These are phyloP conservation scores for Leucaena leucocephala DNA, from an alignment of 306 rosid species.

Conservation along the genomic window DNA sequence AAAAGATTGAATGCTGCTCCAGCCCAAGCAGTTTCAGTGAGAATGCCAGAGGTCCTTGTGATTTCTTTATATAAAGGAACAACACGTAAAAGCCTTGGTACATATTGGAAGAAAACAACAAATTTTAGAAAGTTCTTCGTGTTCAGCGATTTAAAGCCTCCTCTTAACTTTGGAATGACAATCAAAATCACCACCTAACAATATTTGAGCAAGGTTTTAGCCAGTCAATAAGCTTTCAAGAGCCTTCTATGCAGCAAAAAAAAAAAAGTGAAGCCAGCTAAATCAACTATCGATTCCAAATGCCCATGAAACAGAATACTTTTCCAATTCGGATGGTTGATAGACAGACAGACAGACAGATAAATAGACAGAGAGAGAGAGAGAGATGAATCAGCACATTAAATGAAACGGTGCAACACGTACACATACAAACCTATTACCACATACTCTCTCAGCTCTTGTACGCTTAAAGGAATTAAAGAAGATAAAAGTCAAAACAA, in stretches of 20 bases:
- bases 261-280: not conserved
- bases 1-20: constrained; percentile 82
- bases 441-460: not conserved
- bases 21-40: constrained; percentile 93
- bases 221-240: constrained; percentile 24
- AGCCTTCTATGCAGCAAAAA: not conserved
- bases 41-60: constrained; percentile 93
- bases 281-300: not conserved
- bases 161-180: constrained; percentile 64
- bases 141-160: constrained; percentile 63
- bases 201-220: constrained; percentile 35
- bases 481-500: constrained; percentile 17
- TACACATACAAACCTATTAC: not conserved
- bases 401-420: constrained; percentile 8
- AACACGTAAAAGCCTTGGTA: constrained; percentile 80
- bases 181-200: constrained; percentile 71
- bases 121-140: constrained; percentile 83
- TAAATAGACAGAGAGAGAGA: not conserved
- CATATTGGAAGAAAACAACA: constrained; percentile 75
- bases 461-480: constrained; percentile 10
- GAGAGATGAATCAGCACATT: not conserved
- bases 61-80: constrained; percentile 89
- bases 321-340: constrained; percentile 10
- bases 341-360: too few species aligned
- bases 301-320: constrained; percentile 18